These are phyloP conservation scores for Rheum nobile DNA, from an alignment of 148 eudicot species.

Conservation along the genomic window DNA sequence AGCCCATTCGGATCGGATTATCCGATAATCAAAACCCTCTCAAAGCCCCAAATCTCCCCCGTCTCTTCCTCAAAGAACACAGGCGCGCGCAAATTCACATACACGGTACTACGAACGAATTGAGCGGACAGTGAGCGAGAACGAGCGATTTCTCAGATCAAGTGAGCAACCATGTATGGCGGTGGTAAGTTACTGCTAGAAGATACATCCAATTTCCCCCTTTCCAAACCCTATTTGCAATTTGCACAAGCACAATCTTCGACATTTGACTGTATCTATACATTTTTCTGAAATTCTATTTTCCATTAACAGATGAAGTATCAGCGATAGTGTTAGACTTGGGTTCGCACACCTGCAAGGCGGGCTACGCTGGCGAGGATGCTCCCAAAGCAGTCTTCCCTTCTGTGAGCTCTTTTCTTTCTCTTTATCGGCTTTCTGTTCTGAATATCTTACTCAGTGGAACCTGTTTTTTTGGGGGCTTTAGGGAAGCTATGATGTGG, in stretches of 20 bases:
- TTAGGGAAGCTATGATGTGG: neutral
- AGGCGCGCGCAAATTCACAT: no score
- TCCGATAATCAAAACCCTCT: no score
- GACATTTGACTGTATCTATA: neutral
- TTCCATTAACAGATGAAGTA: constrained; percentile 61
- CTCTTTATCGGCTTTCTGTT: neutral
- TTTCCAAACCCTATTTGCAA: neutral
- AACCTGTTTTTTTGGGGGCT: neutral
- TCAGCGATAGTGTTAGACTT: constrained; percentile 86
- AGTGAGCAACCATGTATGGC: constrained; percentile 30
- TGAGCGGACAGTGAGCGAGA: no score
- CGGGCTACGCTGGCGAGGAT: constrained; percentile 99
- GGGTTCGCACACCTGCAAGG: constrained; percentile 93
- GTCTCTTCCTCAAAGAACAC: no score
- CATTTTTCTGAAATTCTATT: neutral
- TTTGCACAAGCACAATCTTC: neutral
- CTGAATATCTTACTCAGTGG: neutral
- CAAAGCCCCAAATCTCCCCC: no score
- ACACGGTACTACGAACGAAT: no score
- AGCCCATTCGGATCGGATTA: no score
- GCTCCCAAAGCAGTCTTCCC: constrained; percentile 97
- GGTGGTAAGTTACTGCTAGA: constrained; percentile 25
- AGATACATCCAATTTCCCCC: neutral
- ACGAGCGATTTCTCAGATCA: neutral
- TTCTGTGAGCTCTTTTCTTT: constrained; percentile 37